Conservation (phyloP, 306 rosid species). For the Gynostemma pentaphyllum region DNA sequence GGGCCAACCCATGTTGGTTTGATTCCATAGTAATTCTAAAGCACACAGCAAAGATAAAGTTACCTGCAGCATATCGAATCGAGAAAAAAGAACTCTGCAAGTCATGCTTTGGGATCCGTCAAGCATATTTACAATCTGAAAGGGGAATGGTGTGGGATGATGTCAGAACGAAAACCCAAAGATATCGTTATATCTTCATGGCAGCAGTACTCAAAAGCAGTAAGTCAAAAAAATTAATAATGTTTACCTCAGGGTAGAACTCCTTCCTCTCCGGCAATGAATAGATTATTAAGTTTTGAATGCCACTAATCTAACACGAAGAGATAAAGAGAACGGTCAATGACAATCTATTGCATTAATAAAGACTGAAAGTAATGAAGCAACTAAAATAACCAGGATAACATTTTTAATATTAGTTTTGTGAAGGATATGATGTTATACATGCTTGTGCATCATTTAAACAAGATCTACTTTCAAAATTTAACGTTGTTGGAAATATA, state of each 20-base stretch:
- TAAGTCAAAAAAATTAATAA: no score
- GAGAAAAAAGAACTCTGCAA: conserved; percentile 68
- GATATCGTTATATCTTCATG: not conserved
- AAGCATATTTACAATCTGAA: conserved; percentile 75
- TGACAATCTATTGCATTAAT: not conserved
- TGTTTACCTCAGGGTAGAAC: conserved; percentile 75
- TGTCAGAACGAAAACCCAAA: not conserved
- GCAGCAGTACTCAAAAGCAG: no score
- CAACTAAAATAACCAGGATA: no score
- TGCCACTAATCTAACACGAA: conserved; percentile 66
- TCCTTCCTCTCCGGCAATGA: conserved; percentile 90
- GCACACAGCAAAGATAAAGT: conserved; percentile 3
- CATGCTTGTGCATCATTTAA: not conserved
- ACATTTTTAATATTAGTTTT: no score
- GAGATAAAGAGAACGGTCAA: conserved; percentile 8
- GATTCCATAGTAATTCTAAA: not conserved
- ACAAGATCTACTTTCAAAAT: not conserved
- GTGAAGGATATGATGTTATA: not conserved
- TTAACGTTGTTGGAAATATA: not conserved
- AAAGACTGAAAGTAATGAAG: not conserved
- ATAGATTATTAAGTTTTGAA: conserved; percentile 57
- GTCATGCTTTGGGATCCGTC: conserved; percentile 44
- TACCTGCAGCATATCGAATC: conserved; percentile 67
- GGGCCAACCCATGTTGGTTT: no score
- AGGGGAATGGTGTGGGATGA: not conserved